A percentile compares a stretch with the other conserved stretches of the same genome.
Evolutionary conservation across 148 eudicot species (phyloP).

Genomic region (Silene uniflora): DNA sequence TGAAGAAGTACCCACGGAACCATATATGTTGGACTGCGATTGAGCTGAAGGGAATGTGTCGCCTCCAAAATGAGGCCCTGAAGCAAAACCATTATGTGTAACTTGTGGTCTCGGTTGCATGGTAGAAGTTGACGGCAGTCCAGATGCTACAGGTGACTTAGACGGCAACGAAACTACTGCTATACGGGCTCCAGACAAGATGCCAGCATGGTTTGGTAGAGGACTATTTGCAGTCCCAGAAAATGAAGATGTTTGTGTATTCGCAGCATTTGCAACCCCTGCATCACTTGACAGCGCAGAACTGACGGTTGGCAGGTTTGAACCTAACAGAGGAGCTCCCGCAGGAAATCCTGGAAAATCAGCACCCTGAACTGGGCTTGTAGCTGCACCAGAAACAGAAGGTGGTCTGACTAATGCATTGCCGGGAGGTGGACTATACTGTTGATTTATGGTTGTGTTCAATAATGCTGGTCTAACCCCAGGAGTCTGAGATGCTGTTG

Average conservation of each 20-base stretch:
- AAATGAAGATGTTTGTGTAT: no score
- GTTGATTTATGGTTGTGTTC: constrained; percentile 37
- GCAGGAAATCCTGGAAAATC: no score
- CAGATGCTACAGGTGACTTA: constrained; percentile 37
- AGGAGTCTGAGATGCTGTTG: constrained; percentile 35
- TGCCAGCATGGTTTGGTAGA: no score
- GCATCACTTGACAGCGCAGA: no score
- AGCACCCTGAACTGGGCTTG: no score
- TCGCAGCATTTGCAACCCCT: no score
- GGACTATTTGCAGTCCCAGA: no score
- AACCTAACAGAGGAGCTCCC: no score
- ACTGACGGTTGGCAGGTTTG: no score
- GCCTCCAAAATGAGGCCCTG: constrained; percentile 52
- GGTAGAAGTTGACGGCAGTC: constrained; percentile 32
- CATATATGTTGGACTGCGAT: constrained; percentile 38
- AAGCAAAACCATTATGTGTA: constrained; percentile 61
- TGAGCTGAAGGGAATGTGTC: constrained; percentile 52
- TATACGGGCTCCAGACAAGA: constrained; percentile 19
- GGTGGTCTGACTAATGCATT: constrained; percentile 47
- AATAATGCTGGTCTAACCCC: constrained; percentile 38
- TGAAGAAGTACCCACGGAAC: constrained; percentile 29
- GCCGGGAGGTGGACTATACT: constrained; percentile 43
- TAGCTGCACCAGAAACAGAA: no score
- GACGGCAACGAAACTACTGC: constrained; percentile 36
- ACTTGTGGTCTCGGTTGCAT: constrained; percentile 39